Base-by-base conservation (phyloP, 257 asterid species). In the Ilex aquifolium region DNA sequence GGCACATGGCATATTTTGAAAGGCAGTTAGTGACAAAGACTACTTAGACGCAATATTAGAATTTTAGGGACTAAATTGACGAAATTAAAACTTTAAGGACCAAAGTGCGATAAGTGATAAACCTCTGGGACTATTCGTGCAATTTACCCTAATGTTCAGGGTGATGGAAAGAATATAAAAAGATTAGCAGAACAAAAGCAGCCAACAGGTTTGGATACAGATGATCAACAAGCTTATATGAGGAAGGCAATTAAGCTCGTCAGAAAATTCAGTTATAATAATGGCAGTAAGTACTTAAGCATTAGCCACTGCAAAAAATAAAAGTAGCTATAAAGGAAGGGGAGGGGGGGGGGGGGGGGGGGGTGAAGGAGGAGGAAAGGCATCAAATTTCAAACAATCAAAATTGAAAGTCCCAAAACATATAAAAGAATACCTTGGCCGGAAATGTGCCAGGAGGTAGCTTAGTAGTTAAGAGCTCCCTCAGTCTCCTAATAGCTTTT, bases 401-500 rank as follows among this genome's bases (percentile, higher is more conserved):
- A 36, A 44, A 13, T 12, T 55, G 14, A 44, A 31, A 32, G 31
- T n/a, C 50, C 50, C 3, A 61, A 15, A 48, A 56, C 17, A 53
- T 13, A 46, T 64, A 32, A 21, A 17, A 16, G 69, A 46, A 65
- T 93, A 93, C 99, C 99, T 93, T 93, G 75, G 81, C 96, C 55
- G 99, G 99, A 74, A 93, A 93, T 36, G 99, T 90, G 71, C 95
- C 96, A 62, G 74, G 67, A 65, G 97, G 99, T 67, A 93, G 83
- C 72, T 87, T 93, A 39, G 99, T 93, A 56, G 99, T 93, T 84
- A 93, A 77, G 68, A 93, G 90, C 89, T 93, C 99, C 59, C 97
- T 80, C 55, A 93, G 83, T 83, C 99, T 93, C 77, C 97, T 79
- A 29, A 93, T 79, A 13, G 96, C 97, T 76, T 93, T 93, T 67